phyloP scores from a whole-genome alignment of 164 flowering plant species.

The Vitis labrusca region DNA sequence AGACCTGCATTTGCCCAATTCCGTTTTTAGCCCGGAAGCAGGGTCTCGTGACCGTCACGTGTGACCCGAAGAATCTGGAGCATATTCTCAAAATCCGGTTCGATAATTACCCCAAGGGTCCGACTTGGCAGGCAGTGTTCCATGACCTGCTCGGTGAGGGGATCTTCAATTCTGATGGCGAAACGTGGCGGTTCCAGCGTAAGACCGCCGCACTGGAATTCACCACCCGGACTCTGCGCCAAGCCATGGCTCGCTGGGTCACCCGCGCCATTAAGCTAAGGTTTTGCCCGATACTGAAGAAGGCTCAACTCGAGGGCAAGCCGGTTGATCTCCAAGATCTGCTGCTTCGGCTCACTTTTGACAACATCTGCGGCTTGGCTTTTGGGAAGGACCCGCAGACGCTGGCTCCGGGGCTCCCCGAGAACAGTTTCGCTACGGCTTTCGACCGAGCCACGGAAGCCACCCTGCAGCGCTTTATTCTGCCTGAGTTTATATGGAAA shows the following conservation, averaged over 20 bases:
- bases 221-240: conserved; percentile 42
- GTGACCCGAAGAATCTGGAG: conserved; percentile 33
- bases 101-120: conserved; percentile 41
- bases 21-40: conserved; percentile 30
- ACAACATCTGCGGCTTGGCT: conserved; percentile 37
- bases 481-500: conserved; percentile 26
- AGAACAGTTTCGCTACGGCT: conserved; percentile 30
- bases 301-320: conserved; percentile 18
- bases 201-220: conserved; percentile 43
- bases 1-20: conserved; percentile 27
- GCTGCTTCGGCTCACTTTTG: conserved; percentile 35
- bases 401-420: conserved; percentile 31
- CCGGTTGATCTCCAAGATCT: conserved; percentile 36
- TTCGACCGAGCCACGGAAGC: conserved; percentile 43
- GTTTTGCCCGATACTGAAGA: conserved; percentile 28
- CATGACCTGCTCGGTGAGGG: conserved; percentile 39
- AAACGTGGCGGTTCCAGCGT: conserved; percentile 40
- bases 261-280: conserved; percentile 29
- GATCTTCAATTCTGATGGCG: conserved; percentile 39
- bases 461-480: conserved; percentile 28
- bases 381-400: conserved; percentile 38
- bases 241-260: conserved; percentile 44
- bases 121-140: conserved; percentile 36
- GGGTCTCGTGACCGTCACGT: conserved; percentile 38
- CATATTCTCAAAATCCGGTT: conserved; percentile 32